Conservation (phyloP, 306 rosid species). For the Fagus crenata region DNA sequence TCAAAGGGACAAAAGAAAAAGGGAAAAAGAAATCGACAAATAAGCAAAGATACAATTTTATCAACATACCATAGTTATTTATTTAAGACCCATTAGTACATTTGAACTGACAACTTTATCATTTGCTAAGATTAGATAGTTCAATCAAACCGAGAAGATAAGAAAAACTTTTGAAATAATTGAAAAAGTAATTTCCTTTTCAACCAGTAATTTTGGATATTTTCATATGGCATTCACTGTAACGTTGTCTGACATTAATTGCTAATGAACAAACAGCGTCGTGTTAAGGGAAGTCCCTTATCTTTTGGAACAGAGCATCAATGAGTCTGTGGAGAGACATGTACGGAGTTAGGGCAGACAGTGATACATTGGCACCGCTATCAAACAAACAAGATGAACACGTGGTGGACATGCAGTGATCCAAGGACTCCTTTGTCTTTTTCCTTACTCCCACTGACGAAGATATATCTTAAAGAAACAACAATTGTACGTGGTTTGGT, state of each 20-base stretch:
- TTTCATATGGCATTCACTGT: background rate
- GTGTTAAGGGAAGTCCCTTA: constrained; percentile 5
- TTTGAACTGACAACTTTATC: too few relatives aligned
- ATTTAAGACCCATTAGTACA: too few relatives aligned
- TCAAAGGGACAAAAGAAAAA: background rate
- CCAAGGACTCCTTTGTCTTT: background rate
- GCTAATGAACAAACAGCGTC: background rate
- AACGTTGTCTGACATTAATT: background rate
- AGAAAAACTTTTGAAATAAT: too few relatives aligned
- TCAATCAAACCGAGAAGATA: too few relatives aligned
- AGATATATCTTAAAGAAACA: background rate
- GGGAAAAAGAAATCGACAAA: background rate
- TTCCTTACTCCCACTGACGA: background rate
- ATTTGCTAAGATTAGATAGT: too few relatives aligned
- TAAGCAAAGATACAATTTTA: too few relatives aligned
- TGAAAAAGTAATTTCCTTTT: too few relatives aligned
- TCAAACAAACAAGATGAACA: background rate
- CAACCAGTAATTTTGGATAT: too few relatives aligned
- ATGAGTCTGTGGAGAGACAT: background rate
- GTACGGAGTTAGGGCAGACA: constrained; percentile 8
- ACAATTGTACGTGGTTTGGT: background rate
- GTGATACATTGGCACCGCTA: background rate
- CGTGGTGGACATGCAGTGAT: constrained; percentile 10
- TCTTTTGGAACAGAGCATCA: constrained; percentile 14
- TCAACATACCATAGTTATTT: too few relatives aligned